Evolutionary conservation across 208 protist species (phyloP), one percentile per base, ranked within the genome.

Genomic region (Naegleria gruberi): DNA sequence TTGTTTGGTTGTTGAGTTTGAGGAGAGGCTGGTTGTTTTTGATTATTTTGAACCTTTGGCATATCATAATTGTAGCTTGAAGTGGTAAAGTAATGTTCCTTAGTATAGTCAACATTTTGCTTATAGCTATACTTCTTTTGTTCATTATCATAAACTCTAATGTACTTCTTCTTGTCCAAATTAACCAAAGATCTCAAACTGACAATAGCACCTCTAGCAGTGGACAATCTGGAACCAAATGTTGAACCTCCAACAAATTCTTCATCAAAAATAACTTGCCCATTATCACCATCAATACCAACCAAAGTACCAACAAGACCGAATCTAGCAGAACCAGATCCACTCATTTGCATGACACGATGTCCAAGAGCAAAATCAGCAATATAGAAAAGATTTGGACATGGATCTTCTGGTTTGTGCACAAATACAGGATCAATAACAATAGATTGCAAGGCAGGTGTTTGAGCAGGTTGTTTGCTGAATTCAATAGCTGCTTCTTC

Each of bases 221-320:
- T 41, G 41, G 34, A 10, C n/a, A 88, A 88, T 40, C n/a, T 51
- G 23, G 37, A 23, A 42, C 43, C 45, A 23, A 88, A 65, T 51
- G 30, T 65, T 43, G 84, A 45, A 26, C 84, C 84, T 44, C 84
- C 84, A 65, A 88, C 43, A 65, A 88, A 88, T 65, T 88, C 84
- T n/a, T 51, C 45, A 42, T 88, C 45, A 42, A 88, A 88, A 19
- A 88, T 30, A 26, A 88, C 37, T 65, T 65, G 23, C 7, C 12
- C 84, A 73, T 47, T 15, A 23, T 88, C 84, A n/a, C 45, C 45
- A 37, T 65, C 26, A 19, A 88, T 65, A 65, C n/a, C 43, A 30
- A 88, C 84, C 10, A 88, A 30, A 12, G 65, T 65, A 43, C 84
- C 84, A 19, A 23, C 40, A 4, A 26, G 10, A 26, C 45, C 45